Evolutionary conservation across 2,329 filamentous ascomycete species (phyloP), one percentile per base, ranked within the genome.

Genomic region (Ophiostoma angusticollis): DNA sequence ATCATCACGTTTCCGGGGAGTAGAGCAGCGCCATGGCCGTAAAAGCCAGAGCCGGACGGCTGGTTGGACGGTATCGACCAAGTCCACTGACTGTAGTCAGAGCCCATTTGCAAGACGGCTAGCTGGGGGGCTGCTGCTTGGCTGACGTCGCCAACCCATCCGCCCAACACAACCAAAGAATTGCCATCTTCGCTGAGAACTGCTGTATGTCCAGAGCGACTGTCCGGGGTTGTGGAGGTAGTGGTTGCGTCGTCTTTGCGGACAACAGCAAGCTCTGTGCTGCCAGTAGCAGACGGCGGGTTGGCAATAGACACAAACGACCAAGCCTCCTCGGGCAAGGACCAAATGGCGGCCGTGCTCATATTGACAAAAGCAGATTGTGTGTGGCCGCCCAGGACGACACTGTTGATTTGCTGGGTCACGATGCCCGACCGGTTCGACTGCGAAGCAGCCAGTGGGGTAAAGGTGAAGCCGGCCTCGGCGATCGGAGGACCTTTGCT

Each of bases 361-460:
- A 93, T 95, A 56, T 95, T 93, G 61, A 95, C 79, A 54, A 94
- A 95, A 0, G 86, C 87, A 13, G 65, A 59, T 49, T 75, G 67
- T 0, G 86, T 93, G 54, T 95, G 86, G 1, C 89, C 89, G 29
- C 87, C 89, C 13, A 95, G 63, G 17, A 95, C 61, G 11, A 94
- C 74, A 48, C 84, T 89, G 49, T 79, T 78, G 45, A 80, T 77
- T 54, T 87, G 76, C 53, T 86, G 80, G 5, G 76, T 80, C 29
- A 79, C 64, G 3, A 67, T 65, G 3, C 39, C 44, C 13, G 73
- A 77, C 5, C 69, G 68, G 52, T 82, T 81, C 16, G 79, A 78
- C 48, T 75, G 78, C 1, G 81, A 80, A 0, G 83, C 75, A 6
- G 70, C 62, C 18, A 95, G 62, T 0, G 76, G 68, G 1, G 87